Conservation (phyloP, 345 rosid species). For the thale cress (Arabidopsis thaliana) region TAIR10.1 NC_003074.8:3501501-3502000, state of each 20-base stretch:
- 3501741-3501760: constrained; percentile 85
- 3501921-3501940: constrained; percentile 59
- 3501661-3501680: neutral
- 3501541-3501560: constrained; percentile 90
- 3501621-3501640: constrained; percentile 15
- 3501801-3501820: constrained; percentile 91
- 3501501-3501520: neutral
- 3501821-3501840: constrained; percentile 98
- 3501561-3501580: constrained; percentile 91
- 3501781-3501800: constrained; percentile 97
- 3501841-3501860: constrained; percentile 82
- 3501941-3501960: constrained; percentile 89
- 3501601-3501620: constrained; percentile 78
- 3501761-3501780: constrained; percentile 86
- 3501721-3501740: constrained; percentile 95
- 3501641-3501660: constrained; percentile 1
- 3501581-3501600: constrained; percentile 88
- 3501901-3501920: neutral
- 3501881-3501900: constrained; percentile 10
- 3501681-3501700: constrained; percentile 8
- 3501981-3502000: constrained; percentile 75
- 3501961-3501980: constrained; percentile 79
- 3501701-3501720: constrained; percentile 61
- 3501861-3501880: neutral
- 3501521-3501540: constrained; percentile 61